Percentiles rank a stretch among this genome's conserved stretches.
phyloP scores from a whole-genome alignment of 2,329 filamentous ascomycete species.

The Pseudocercospora cruenta region DNA sequence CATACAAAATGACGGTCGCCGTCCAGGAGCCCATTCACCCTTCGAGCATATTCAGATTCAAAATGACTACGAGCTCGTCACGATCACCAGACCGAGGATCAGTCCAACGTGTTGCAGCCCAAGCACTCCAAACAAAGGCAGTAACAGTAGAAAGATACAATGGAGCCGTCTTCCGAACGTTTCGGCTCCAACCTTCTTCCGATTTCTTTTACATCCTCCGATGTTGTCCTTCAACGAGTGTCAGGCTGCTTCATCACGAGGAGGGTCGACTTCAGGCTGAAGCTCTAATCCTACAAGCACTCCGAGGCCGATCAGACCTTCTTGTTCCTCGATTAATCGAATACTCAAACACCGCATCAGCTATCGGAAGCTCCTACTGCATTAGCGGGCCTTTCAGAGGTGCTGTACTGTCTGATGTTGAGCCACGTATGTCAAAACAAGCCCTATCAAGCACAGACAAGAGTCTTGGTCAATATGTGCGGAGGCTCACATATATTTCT shows the following conservation, averaged over 20 bases:
- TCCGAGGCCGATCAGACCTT: conserved; percentile 42
- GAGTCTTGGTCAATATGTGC: conserved; percentile 46
- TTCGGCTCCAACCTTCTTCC: conserved; percentile 45
- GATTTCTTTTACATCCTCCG: conserved; percentile 47
- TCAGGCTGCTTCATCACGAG: conserved; percentile 49
- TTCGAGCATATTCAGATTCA: conserved; percentile 6
- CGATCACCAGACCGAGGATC: conserved; percentile 30
- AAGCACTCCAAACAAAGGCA: conserved; percentile 32
- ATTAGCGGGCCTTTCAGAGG: conserved; percentile 37
- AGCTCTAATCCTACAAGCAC: conserved; percentile 42
- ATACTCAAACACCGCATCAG: conserved; percentile 29
- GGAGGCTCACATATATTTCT: conserved; percentile 49
- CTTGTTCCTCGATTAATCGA: conserved; percentile 46
- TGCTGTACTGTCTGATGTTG: conserved; percentile 32
- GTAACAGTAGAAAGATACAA: conserved; percentile 33
- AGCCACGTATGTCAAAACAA: conserved; percentile 38
- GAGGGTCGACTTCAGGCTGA: conserved; percentile 46
- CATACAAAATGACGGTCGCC: conserved; percentile 27
- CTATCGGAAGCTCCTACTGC: conserved; percentile 33
- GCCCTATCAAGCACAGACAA: conserved; percentile 46
- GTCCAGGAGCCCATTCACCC: conserved; percentile 7
- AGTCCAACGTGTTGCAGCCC: conserved; percentile 31
- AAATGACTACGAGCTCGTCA: conserved; percentile 20
- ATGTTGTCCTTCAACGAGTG: conserved; percentile 43
- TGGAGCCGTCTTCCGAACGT: conserved; percentile 45